Evolutionary conservation across 2,329 filamentous ascomycete species (phyloP).

Genomic region (Ramichloridium luteum): DNA sequence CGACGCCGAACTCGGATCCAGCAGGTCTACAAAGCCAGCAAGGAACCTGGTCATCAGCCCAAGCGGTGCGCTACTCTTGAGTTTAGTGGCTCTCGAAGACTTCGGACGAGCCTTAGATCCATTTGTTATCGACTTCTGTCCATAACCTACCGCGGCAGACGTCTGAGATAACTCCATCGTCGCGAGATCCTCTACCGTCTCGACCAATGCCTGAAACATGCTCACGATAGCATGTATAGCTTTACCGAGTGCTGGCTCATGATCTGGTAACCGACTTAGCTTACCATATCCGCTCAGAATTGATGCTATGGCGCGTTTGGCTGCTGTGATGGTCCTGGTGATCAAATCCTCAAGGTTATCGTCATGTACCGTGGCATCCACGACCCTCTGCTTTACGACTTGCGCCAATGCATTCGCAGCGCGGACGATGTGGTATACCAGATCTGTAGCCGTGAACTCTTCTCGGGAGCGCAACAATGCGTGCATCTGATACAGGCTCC

Average conservation of each 20-base stretch:
- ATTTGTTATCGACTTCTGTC: too few relatives aligned
- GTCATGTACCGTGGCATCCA: slow-evolving; percentile 3
- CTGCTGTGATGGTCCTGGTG: slow-evolving; percentile 12
- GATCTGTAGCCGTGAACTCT: slow-evolving; percentile 9
- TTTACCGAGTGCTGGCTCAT: slow-evolving; percentile 10
- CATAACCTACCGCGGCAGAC: too few relatives aligned
- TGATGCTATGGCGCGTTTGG: slow-evolving; percentile 12
- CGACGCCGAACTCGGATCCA: slow-evolving; percentile 24
- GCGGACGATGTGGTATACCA: slow-evolving; percentile 19
- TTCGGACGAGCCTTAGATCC: slow-evolving; percentile 7
- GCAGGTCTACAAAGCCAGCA: slow-evolving; percentile 23
- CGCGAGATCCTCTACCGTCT: too few relatives aligned
- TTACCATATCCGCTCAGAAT: slow-evolving; percentile 16
- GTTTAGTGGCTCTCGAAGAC: slow-evolving; percentile 8
- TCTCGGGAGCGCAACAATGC: slow-evolving; percentile 13
- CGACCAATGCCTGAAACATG: slow-evolving; percentile 29
- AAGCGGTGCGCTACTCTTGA: slow-evolving; percentile 14
- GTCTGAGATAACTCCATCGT: too few relatives aligned
- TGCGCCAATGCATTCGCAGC: slow-evolving; percentile 13
- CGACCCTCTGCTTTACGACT: slow-evolving; percentile 13
- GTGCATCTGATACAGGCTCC: slow-evolving; percentile 19
- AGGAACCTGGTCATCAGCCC: slow-evolving; percentile 25
- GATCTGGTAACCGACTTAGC: slow-evolving; percentile 9
- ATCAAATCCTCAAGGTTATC: slow-evolving; percentile 7
- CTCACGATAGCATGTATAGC: slow-evolving; percentile 22